Evolutionary conservation across 805 yeast genomes (phyloP).

Genomic region (Candida golubevii): DNA sequence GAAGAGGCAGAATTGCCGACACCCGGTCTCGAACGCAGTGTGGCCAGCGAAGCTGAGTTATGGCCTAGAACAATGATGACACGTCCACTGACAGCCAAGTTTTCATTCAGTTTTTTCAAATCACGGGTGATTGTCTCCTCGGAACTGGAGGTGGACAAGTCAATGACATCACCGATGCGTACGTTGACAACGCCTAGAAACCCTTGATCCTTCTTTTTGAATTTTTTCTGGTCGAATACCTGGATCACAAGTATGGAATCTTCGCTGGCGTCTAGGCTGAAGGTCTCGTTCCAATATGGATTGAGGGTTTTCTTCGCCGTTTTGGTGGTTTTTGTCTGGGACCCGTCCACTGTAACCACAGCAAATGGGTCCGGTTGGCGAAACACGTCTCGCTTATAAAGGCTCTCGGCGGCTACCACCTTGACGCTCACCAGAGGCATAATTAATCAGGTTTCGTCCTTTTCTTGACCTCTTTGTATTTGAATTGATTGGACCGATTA

Average conservation of each 20-base stretch:
- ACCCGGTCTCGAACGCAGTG: constrained; percentile 11
- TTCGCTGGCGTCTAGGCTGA: constrained; percentile 71
- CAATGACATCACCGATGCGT: constrained; percentile 83
- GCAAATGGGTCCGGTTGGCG: constrained; percentile 98
- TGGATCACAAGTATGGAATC: constrained; percentile 86
- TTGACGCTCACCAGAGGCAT: constrained; percentile 50
- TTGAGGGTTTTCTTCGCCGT: constrained; percentile 91
- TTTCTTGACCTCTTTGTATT: no score
- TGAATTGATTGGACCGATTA: no score
- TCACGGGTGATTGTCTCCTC: constrained; percentile 93
- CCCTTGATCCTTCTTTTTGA: constrained; percentile 98
- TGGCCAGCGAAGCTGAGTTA: constrained; percentile 17
- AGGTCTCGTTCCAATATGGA: constrained; percentile 97
- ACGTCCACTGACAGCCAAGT: constrained; percentile 89
- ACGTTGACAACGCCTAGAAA: constrained; percentile 94
- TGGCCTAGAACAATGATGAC: constrained; percentile 72
- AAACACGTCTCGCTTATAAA: constrained; percentile 91
- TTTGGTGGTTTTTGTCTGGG: constrained; percentile 90
- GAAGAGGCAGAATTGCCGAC: constrained; percentile 18
- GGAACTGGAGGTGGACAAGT: constrained; percentile 44
- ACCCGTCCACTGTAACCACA: constrained; percentile 94
- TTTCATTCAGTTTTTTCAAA: constrained; percentile 86
- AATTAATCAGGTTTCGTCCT: no score
- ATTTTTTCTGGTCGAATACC: constrained; percentile 94
- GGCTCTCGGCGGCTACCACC: constrained; percentile 92